Base-by-base conservation (phyloP, 441 rosid genomes). In the Capsella rubella region DNA sequence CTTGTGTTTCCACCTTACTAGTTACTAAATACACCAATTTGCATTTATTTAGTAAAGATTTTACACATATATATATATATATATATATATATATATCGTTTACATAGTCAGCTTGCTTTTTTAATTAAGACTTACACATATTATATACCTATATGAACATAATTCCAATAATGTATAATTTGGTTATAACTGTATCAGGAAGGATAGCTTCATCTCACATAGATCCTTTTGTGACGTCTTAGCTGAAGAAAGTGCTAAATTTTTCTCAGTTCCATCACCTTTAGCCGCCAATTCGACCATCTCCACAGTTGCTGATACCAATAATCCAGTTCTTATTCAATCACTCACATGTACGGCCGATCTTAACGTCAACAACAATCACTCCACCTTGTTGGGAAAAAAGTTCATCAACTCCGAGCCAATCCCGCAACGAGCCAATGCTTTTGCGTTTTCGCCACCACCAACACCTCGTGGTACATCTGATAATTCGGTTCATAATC, bases 191-290 rank as follows among this genome's bases (percentile, higher is more conserved):
- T 50, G 51, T 37, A 29, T 68, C 82, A 84, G 87, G 81, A 79
- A 83, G 13, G 85, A 82, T 56, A 82, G 84, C 68, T 84, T 84
- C 61, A 80, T 82, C 76, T 75, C 87, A 27, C 87, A 84, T 64
- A 78, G 85, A 42, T 81, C 85, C 12, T 84, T 84, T 54, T 80
- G 87, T 46, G 82, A 76, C 52, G 84, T 84, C 25, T 71, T 82
- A 51, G 84, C 81, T 57, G 74, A 80, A 35, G 87, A 82, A 46
- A 82, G 79, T 68, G 70, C 81, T 11, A 73, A 83, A 21, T 82
- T 82, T 50, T 77, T 83, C 14, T 76, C 84, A 1, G 68, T 53
- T 29, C 62, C 81, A 68, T 78, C 59, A 82, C 60, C 66, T 51
- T 35, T 77, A 54, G 29, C 8, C 1, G 79, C 56, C 79, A 79